A percentile compares a stretch with the other conserved stretches of the same genome.
These are phyloP conservation scores for Drechslerella dactyloides DNA, from an alignment of 2,329 filamentous ascomycete species.

Conservation along the genomic window DNA sequence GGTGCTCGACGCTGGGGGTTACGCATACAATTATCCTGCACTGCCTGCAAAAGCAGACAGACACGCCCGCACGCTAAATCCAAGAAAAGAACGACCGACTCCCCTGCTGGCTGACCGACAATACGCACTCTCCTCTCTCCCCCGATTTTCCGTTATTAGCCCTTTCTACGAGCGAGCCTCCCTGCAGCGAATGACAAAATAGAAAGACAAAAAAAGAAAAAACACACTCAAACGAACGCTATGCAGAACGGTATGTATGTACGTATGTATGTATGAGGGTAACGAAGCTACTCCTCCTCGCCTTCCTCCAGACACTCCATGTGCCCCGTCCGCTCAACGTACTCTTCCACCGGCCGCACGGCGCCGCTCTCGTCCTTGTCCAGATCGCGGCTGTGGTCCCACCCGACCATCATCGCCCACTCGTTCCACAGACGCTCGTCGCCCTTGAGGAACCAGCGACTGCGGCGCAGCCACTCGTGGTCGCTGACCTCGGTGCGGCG, in stretches of 20 bases:
- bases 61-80: background rate
- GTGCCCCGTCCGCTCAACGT: slow-evolving; percentile 42
- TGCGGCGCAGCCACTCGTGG: slow-evolving; percentile 45
- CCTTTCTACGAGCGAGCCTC: too few relatives aligned
- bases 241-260: background rate
- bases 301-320: slow-evolving; percentile 44
- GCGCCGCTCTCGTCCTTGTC: slow-evolving; percentile 37
- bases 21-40: too few relatives aligned
- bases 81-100: background rate
- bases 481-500: slow-evolving; percentile 41
- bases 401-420: slow-evolving; percentile 49
- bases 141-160: too few relatives aligned
- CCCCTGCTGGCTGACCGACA: background rate
- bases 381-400: slow-evolving; percentile 46
- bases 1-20: too few relatives aligned
- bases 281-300: slow-evolving; percentile 28
- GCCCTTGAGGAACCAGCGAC: slow-evolving; percentile 32
- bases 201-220: too few relatives aligned
- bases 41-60: too few relatives aligned
- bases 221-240: background rate
- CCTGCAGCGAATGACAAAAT: too few relatives aligned
- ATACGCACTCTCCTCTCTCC: too few relatives aligned
- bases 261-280: background rate
- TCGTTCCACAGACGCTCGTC: slow-evolving; percentile 48
- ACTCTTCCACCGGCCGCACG: slow-evolving; percentile 36